Evolutionary conservation across 257 asterid species (phyloP).

Genomic region (Solanum pinnatisectum): DNA sequence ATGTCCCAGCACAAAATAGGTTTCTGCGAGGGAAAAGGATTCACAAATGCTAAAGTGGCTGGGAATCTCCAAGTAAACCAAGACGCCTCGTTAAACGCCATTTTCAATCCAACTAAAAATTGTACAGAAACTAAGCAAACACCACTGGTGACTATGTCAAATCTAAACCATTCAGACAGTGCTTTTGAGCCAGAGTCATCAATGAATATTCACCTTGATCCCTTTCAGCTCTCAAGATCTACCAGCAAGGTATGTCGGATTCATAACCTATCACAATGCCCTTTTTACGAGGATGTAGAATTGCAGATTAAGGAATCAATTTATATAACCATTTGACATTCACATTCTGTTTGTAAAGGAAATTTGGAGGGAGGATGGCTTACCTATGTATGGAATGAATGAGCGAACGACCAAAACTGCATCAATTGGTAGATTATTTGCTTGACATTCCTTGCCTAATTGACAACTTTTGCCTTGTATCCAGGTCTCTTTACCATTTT

Average conservation of each 20-base stretch:
- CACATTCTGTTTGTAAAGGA: conserved; percentile 9
- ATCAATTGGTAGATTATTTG: conserved; percentile 25
- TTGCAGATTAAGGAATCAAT: not conserved
- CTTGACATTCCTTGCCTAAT: not conserved
- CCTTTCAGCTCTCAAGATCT: conserved; percentile 22
- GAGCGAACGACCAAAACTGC: conserved; percentile 6
- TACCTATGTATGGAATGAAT: conserved; percentile 7
- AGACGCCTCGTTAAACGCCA: conserved; percentile 6
- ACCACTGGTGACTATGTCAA: conserved; percentile 15
- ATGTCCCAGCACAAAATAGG: conserved; percentile 21
- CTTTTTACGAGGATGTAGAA: not conserved
- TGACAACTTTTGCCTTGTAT: not conserved
- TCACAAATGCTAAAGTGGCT: conserved; percentile 12
- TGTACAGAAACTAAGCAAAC: conserved; percentile 9
- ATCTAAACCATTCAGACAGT: conserved; percentile 7
- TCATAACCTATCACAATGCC: not conserved
- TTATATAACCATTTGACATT: not conserved
- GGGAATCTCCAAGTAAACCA: conserved; percentile 16
- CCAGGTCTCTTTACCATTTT: not conserved
- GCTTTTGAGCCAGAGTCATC: conserved; percentile 22
- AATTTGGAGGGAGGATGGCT: conserved; percentile 17
- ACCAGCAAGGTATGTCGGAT: conserved; percentile 17
- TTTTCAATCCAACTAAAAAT: conserved; percentile 7
- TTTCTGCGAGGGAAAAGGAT: conserved; percentile 15
- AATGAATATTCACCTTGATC: conserved; percentile 13